phyloP scores from a whole-genome alignment of 129 eudicot species.

The Flaveria ramosissima region DNA sequence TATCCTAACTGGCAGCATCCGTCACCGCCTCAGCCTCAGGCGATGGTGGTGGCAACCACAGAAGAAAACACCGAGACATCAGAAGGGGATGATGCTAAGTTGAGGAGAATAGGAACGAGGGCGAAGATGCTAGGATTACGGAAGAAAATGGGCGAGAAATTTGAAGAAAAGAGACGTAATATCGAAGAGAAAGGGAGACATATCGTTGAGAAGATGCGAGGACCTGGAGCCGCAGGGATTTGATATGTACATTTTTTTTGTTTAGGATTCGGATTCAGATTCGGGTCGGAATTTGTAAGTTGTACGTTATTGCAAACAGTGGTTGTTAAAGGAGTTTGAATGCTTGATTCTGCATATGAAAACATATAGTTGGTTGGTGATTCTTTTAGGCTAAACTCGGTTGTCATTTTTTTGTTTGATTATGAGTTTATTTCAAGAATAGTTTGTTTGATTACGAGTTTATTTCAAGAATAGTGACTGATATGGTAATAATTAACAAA shows the following conservation, averaged over 20 bases:
- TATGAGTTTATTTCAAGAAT: background rate
- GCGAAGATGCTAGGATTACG: conserved; percentile 80
- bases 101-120: conserved; percentile 61
- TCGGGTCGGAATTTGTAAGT: background rate
- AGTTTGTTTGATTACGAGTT: background rate
- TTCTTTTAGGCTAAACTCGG: conserved; percentile 4
- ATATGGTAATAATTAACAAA: too few relatives aligned
- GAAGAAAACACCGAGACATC: conserved; percentile 29
- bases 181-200: conserved; percentile 70
- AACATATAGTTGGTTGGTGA: background rate
- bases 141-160: conserved; percentile 82
- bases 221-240: conserved; percentile 28
- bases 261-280: background rate
- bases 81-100: conserved; percentile 53
- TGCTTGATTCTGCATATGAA: conserved; percentile 3
- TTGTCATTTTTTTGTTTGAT: background rate
- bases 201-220: conserved; percentile 80
- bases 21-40: conserved; percentile 29
- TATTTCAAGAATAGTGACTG: background rate
- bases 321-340: conserved; percentile 2
- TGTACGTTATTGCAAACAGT: background rate
- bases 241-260: conserved; percentile 3
- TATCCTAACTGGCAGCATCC: background rate
- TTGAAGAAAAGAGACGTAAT: conserved; percentile 74
- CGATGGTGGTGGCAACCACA: conserved; percentile 13